A percentile compares a stretch with the other conserved stretches of the same genome.
Evolutionary conservation across 805 yeast genomes (phyloP).

Genomic region (Nematodospora valgi): DNA sequence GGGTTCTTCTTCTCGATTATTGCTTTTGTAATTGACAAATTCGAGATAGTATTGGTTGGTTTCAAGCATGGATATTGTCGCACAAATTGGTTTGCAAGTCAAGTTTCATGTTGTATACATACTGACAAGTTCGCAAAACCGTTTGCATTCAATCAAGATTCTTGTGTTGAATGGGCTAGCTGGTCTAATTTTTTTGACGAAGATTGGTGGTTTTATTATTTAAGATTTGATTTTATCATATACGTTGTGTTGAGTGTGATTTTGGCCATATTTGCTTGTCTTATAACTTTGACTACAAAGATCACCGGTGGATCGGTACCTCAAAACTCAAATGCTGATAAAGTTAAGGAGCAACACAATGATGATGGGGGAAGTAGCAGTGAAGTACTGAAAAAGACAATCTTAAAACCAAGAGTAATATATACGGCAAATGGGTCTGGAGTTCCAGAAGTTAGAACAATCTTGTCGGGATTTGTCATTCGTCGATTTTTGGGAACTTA

Average conservation of each 20-base stretch:
- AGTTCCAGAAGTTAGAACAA: conserved; percentile 60
- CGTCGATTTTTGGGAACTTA: conserved; percentile 50
- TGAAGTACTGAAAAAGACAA: conserved; percentile 4
- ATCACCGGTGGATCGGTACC: conserved; percentile 20
- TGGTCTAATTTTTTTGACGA: conserved; percentile 37
- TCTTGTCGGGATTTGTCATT: conserved; percentile 56
- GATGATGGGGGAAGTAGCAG: background rate
- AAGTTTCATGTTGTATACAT: conserved; percentile 39
- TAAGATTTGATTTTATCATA: conserved; percentile 30
- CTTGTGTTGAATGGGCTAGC: conserved; percentile 41
- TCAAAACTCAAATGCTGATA: background rate
- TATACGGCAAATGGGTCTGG: conserved; percentile 59
- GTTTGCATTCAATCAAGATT: conserved; percentile 17
- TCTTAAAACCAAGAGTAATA: conserved; percentile 19
- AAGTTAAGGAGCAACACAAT: background rate
- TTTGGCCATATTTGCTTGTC: conserved; percentile 44
- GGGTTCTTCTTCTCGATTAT: conserved; percentile 46
- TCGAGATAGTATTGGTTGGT: conserved; percentile 48
- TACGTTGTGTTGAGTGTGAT: conserved; percentile 35
- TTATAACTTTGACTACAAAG: conserved; percentile 45
- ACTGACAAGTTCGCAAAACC: background rate
- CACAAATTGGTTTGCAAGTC: conserved; percentile 41
- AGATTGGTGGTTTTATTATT: conserved; percentile 5
- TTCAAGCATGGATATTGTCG: conserved; percentile 51
- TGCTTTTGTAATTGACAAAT: conserved; percentile 46